Evolutionary conservation across 768 basidiomycete species (phyloP), one percentile per base, ranked within the genome.

Genomic region (Kwoniella europaea): DNA sequence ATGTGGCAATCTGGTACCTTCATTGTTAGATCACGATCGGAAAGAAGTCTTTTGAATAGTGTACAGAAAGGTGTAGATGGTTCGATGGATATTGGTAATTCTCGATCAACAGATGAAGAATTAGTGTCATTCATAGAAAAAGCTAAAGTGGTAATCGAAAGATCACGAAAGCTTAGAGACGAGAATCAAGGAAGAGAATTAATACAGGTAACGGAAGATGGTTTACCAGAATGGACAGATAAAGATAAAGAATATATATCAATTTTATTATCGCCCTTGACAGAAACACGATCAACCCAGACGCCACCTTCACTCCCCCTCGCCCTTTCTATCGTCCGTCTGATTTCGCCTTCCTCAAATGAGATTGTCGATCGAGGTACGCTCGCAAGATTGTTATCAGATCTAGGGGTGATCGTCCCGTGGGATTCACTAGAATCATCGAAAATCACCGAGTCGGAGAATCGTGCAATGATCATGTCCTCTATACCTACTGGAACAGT

Each of bases 351-450:
- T 3, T 73, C 76, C 27, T 67, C 74, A 1, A 68, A 43, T 13
- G 69, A 70, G 27, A 41, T 64, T 1, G 42, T 67, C 41, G 76
- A 75, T 44, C 46, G 69, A 81, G 88, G 24, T 85, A 87, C 74
- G 2, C 63, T 83, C 2, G 63, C 84, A 83, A 68, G 58, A 6
- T 82, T 90, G 22, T 85, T 97, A 44, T 79, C 88, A 16, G 89
- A 92, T 56, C 76, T 96, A 15, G 94, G 96, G 7, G 87, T 90
- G 7, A 79, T 92, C 22, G 86, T 91, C 2, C 90, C 91, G 1
- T 97, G 95, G 95, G 89, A 93, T 73, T 90, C 94, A 74, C 71
- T 88, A 41, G 83, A 85, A 5, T 86, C 85, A 59, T 68, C 72
- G 6, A 73, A 73, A 63, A 44, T 50, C 4, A 52, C 62, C 18